Evolutionary conservation across 148 eudicot genomes (phyloP).

Genomic region (Chenopodium formosanum): DNA sequence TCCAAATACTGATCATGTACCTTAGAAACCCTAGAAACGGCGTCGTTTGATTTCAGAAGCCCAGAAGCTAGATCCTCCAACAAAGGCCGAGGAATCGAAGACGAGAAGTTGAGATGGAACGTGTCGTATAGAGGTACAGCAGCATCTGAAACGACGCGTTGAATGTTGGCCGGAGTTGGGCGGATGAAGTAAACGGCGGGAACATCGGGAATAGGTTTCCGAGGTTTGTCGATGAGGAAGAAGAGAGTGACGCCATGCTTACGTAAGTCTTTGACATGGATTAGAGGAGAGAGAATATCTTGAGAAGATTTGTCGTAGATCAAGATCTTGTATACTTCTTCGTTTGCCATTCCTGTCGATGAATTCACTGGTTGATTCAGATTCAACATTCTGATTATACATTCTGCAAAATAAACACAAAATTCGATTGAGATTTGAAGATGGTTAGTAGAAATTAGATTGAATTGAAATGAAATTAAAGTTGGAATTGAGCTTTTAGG

Average conservation of each 20-base stretch:
- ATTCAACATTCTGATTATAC: conserved; percentile 85
- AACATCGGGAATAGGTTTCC: conserved; percentile 82
- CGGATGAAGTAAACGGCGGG: conserved; percentile 89
- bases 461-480: not conserved
- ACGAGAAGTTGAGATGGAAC: conserved; percentile 85
- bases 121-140: conserved; percentile 59
- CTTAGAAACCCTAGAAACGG: conserved; percentile 64
- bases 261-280: conserved; percentile 89
- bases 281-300: conserved; percentile 83
- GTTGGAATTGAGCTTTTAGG: not conserved
- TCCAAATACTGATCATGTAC: conserved; percentile 96
- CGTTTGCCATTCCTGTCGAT: conserved; percentile 66
- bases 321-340: conserved; percentile 91
- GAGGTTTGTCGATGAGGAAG: conserved; percentile 82
- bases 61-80: conserved; percentile 85
- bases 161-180: conserved; percentile 54
- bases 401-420: conserved; percentile 47
- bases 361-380: conserved; percentile 80
- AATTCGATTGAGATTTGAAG: not conserved
- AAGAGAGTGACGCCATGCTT: conserved; percentile 92
- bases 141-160: conserved; percentile 65
- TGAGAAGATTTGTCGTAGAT: conserved; percentile 86
- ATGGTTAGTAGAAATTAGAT: conserved; percentile 6
- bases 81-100: conserved; percentile 66
- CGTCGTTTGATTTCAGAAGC: conserved; percentile 47